These are phyloP conservation scores for Macrocybe gigantea DNA, from an alignment of 768 basidiomycete genomes.

Conservation along the genomic window DNA sequence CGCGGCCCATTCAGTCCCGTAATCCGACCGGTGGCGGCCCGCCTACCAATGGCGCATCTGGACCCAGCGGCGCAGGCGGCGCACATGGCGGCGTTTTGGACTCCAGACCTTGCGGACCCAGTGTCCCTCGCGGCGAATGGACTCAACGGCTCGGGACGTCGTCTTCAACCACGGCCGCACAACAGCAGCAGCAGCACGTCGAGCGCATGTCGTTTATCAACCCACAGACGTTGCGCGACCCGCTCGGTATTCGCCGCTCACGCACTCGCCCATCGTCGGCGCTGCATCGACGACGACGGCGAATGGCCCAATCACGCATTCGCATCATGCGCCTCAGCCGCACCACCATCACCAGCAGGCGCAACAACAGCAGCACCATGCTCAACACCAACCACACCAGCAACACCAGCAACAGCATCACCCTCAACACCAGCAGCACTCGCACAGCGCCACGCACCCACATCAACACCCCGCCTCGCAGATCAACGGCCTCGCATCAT, in stretches of 20 bases:
- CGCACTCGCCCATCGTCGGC: not conserved
- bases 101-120: constrained; percentile 35
- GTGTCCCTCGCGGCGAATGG: constrained; percentile 22
- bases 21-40: constrained; percentile 21
- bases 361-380: not conserved
- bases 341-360: not conserved
- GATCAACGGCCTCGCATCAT: too few relatives aligned
- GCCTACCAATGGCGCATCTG: constrained; percentile 16
- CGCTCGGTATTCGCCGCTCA: constrained; percentile 11
- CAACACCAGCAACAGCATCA: not conserved
- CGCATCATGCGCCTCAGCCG: too few relatives aligned
- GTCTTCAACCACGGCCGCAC: not conserved
- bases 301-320: constrained; percentile 3
- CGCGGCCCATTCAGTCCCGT: constrained; percentile 38
- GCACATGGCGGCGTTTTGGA: not conserved
- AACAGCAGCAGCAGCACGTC: constrained; percentile 24
- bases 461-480: too few relatives aligned
- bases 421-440: too few relatives aligned
- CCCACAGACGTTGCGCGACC: constrained; percentile 35
- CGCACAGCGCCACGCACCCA: too few relatives aligned
- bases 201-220: constrained; percentile 24
- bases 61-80: not conserved
- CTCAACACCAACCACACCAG: not conserved
- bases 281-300: not conserved
- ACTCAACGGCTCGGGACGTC: constrained; percentile 15